Evolutionary conservation across 257 asterid species (phyloP).

Genomic region (Buddleja alternifolia): DNA sequence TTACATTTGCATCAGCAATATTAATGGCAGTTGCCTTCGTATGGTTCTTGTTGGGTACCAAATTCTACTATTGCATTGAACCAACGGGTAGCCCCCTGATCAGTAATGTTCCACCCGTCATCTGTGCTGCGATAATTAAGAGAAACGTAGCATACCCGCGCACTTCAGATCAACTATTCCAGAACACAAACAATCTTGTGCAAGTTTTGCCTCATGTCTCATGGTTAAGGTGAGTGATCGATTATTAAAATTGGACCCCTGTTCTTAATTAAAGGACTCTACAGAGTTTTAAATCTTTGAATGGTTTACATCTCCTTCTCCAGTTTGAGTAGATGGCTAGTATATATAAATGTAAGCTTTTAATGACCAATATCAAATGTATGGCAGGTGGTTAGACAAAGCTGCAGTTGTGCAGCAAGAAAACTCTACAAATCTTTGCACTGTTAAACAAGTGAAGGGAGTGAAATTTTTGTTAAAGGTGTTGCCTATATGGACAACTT

Average conservation of each 20-base stretch:
- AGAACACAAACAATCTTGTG: background rate
- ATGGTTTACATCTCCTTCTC: too few relatives aligned
- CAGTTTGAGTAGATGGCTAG: too few relatives aligned
- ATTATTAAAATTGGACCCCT: too few relatives aligned
- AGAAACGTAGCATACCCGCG: background rate
- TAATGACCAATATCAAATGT: too few relatives aligned
- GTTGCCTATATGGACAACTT: conserved; percentile 31
- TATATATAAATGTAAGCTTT: too few relatives aligned
- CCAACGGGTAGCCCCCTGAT: conserved; percentile 11
- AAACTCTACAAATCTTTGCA: background rate
- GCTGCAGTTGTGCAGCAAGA: conserved; percentile 20
- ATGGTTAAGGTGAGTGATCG: conserved; percentile 29
- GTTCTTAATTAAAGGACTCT: too few relatives aligned
- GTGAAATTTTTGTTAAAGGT: conserved; percentile 24
- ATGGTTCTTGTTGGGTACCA: conserved; percentile 19
- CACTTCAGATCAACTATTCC: background rate
- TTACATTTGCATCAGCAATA: background rate
- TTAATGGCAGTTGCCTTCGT: background rate
- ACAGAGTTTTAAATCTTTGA: too few relatives aligned
- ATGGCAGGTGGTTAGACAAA: conserved; percentile 33
- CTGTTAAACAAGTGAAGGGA: conserved; percentile 24
- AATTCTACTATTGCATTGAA: background rate
- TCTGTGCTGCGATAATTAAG: conserved; percentile 12
- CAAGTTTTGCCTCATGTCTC: conserved; percentile 11
- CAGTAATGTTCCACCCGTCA: background rate